Conservation (phyloP, 192 early-diverging fungal genomes). For the Gonapodya prolifera region DNA sequence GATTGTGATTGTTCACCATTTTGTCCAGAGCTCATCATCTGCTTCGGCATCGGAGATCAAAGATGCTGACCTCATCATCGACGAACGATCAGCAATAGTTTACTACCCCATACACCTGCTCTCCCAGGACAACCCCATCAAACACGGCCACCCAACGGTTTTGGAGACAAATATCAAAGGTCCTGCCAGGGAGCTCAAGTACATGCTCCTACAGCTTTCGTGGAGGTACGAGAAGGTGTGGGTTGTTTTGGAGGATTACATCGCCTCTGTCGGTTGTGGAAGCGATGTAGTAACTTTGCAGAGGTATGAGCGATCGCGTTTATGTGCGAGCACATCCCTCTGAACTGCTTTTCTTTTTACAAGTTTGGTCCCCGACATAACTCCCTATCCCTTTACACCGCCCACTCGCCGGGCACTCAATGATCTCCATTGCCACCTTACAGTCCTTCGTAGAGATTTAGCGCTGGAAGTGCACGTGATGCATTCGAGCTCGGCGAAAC, state of each 20-base stretch:
- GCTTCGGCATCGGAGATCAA: too few species aligned
- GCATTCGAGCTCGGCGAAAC: not conserved
- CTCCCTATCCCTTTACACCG: not conserved
- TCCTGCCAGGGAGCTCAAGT: not conserved
- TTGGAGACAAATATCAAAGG: too few species aligned
- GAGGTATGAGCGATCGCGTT: too few species aligned
- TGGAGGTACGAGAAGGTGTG: not conserved
- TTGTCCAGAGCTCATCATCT: too few species aligned
- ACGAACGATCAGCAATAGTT: not conserved
- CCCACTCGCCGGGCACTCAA: not conserved
- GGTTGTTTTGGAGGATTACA: not conserved
- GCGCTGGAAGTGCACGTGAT: not conserved
- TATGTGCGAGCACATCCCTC: not conserved
- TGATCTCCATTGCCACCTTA: not conserved
- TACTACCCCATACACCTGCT: not conserved
- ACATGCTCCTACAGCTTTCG: not conserved
- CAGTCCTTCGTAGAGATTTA: not conserved
- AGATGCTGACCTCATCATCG: not conserved
- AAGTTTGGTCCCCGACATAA: not conserved
- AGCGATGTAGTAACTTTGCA: not conserved
- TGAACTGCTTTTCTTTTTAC: not conserved
- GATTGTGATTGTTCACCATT: too few species aligned
- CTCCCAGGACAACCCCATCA: not conserved
- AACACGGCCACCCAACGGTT: not conserved
- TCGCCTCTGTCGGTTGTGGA: not conserved